Conservation (phyloP, 331 rosid genomes). For the Acacia pycnantha region DNA sequence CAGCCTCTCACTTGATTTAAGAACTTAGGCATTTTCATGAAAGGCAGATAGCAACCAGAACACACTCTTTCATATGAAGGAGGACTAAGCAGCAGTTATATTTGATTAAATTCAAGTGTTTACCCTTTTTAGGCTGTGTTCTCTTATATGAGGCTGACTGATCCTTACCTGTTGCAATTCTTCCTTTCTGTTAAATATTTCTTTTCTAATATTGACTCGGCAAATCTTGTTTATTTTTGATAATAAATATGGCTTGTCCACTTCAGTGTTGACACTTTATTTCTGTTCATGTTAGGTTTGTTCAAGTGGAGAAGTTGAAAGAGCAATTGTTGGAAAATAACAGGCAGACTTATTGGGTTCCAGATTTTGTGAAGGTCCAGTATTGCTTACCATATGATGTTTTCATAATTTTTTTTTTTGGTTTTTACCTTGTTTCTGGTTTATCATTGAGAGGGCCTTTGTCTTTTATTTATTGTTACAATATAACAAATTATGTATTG, state of each 20-base stretch:
- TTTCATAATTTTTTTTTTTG: background rate
- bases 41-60: background rate
- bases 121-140: background rate
- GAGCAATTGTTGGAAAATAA: conserved; percentile 85
- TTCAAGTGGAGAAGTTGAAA: conserved; percentile 80
- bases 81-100: background rate
- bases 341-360: conserved; percentile 92
- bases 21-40: background rate
- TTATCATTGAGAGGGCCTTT: background rate
- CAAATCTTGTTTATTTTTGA: background rate
- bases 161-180: background rate
- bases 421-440: background rate
- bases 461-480: background rate
- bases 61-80: background rate
- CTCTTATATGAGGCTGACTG: background rate
- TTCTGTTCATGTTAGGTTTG: conserved; percentile 59
- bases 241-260: background rate
- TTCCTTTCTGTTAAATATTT: background rate
- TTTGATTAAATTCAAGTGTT: background rate
- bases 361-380: conserved; percentile 92
- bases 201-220: background rate
- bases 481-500: background rate
- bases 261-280: background rate
- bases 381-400: conserved; percentile 4
- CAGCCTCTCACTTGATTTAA: background rate